Base-by-base conservation (phyloP, 768 basidiomycete genomes). In the Gloeostereum incarnatum region DNA sequence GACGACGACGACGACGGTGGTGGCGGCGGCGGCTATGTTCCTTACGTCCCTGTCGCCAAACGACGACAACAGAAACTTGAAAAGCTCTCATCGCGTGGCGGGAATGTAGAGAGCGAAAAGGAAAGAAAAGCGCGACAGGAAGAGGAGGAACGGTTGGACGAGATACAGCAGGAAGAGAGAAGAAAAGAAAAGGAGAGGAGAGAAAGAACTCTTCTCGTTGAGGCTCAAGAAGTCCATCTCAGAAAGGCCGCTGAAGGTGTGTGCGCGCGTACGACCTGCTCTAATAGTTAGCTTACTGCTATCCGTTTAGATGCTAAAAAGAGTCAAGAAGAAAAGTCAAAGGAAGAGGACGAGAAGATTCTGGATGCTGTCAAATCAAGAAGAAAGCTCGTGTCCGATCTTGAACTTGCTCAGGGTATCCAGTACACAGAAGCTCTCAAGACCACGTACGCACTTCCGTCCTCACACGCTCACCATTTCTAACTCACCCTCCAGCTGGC, bases 191-290 rank as follows among this genome's bases (percentile, higher is more conserved):
- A 72, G 50, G 73, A 77, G 14, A 61, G 93, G 44, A 83, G 79
- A 56, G 90, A 93, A 61, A 65, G 90, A 49, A 96, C 92, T 0
- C 61, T 99, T 34, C 62, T 99, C 35, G 58, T 91, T 51, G 92
- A 96, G 56, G 96, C 96, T 1, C 91, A 97, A 59, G 94, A 98
- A 53, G 93, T 98, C 22, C 90, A 94, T 52, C 70, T 71, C 18
- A 70, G 70, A 57, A 89, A 82, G 59, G 88, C 84, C 3, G 71
- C 68, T 38, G 87, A 94, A 64, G 85, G 90, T 88, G 38, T 32
- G 62, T 52, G 11, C 13, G 29, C 16, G 18, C 21, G 14, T 39
- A 19, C 38, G 41, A 24, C 13, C 35, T 17, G 23, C 35, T 22
- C 18, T 35, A 1, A 14, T 34, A 5, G n/a, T 20, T 25, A 19